phyloP scores from a whole-genome alignment of 306 rosid genomes.

The Prunus mongolica region DNA sequence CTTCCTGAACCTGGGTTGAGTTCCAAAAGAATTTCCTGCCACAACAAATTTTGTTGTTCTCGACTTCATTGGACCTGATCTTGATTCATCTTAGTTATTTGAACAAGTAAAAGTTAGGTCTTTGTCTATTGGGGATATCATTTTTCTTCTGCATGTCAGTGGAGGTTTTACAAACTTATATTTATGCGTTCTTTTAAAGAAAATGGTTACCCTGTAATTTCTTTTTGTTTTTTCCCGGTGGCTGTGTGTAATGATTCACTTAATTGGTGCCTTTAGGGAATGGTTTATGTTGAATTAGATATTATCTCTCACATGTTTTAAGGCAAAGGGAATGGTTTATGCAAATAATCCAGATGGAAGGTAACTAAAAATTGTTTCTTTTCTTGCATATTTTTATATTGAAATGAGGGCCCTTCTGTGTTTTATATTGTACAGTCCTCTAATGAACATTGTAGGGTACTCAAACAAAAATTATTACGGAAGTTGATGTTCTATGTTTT shows the following conservation, averaged over 20 bases:
- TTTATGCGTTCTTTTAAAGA: not conserved
- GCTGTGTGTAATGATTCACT: not conserved
- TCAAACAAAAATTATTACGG: not conserved
- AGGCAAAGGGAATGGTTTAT: no score
- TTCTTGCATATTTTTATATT: not conserved
- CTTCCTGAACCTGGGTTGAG: not conserved
- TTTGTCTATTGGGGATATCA: not conserved
- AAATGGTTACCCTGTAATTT: not conserved
- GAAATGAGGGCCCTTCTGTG: not conserved
- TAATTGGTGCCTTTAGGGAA: not conserved
- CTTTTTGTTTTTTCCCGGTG: not conserved
- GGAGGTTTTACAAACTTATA: no score
- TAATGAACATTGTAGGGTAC: not conserved
- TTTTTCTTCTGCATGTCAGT: no score
- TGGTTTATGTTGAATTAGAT: not conserved
- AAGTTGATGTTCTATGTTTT: not conserved
- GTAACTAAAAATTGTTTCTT: conserved; percentile 32
- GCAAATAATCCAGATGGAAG: conserved; percentile 98
- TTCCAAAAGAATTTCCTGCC: not conserved
- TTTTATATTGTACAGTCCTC: not conserved
- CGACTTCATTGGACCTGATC: not conserved
- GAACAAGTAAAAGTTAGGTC: not conserved
- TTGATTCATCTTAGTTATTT: not conserved
- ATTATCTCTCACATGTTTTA: not conserved
- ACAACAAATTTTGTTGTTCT: not conserved